Evolutionary conservation across 2,329 filamentous ascomycete genomes (phyloP).

Genomic region (Penicillium sp.): DNA sequence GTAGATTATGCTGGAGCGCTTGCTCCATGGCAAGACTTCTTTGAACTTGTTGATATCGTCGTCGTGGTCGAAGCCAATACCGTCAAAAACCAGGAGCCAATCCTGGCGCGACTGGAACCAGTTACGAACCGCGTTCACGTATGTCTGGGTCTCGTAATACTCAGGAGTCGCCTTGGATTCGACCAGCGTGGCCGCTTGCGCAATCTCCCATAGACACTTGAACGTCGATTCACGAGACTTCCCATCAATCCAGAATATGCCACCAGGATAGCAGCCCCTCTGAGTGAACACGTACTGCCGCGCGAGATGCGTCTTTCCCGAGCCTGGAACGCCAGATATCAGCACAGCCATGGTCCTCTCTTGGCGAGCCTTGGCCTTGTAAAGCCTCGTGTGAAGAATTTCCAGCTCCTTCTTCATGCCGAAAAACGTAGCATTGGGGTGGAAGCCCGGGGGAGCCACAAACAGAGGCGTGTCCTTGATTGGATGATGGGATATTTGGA

Average conservation of each 20-base stretch:
- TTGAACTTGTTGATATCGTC: constrained; percentile 50
- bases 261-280: constrained; percentile 58
- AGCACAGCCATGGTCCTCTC: constrained; percentile 61
- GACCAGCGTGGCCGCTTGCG: constrained; percentile 53
- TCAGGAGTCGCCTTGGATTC: constrained; percentile 40
- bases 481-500: constrained; percentile 23
- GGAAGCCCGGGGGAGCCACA: constrained; percentile 54
- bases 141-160: constrained; percentile 44
- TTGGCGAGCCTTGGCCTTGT: constrained; percentile 54
- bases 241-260: constrained; percentile 66
- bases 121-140: constrained; percentile 55
- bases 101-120: constrained; percentile 61
- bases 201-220: constrained; percentile 64
- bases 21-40: constrained; percentile 62
- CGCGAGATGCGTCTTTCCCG: constrained; percentile 66
- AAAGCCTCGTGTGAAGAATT: constrained; percentile 57
- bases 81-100: constrained; percentile 67
- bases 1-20: constrained; percentile 63
- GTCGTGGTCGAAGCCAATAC: constrained; percentile 58
- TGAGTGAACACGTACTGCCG: constrained; percentile 64
- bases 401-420: constrained; percentile 58
- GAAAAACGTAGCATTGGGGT: constrained; percentile 61
- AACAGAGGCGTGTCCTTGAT: constrained; percentile 34
- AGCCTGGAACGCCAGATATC: constrained; percentile 61
- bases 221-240: constrained; percentile 57